These are phyloP conservation scores for Rubia tinctorum DNA, from an alignment of 305 asterid species.

Conservation along the genomic window DNA sequence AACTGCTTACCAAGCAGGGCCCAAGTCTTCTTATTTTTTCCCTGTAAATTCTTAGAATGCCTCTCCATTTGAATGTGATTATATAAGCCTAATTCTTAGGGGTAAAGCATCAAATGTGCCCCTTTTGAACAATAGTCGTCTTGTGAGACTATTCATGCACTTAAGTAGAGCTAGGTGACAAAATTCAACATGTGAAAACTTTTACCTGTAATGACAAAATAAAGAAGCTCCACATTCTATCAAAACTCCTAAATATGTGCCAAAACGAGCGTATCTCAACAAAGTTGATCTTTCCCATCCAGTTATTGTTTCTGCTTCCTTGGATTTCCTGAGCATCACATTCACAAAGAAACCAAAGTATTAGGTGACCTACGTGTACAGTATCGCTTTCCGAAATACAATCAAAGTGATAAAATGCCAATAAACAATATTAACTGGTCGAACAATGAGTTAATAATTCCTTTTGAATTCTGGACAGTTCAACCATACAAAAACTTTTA, in stretches of 20 bases:
- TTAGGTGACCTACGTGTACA: slow-evolving; percentile 8
- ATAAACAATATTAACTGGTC: background rate
- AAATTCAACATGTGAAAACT: background rate
- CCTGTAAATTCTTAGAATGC: background rate
- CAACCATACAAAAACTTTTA: background rate
- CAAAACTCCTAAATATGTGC: slow-evolving; percentile 89
- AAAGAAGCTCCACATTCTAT: slow-evolving; percentile 98
- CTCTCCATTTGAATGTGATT: background rate
- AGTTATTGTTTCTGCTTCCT: slow-evolving; percentile 49
- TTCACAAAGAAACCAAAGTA: slow-evolving; percentile 16
- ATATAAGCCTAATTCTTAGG: background rate
- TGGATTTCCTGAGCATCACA: slow-evolving; percentile 48
- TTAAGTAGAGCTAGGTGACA: slow-evolving; percentile 3
- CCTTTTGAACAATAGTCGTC: background rate
- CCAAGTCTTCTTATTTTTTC: background rate
- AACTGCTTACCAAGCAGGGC: background rate
- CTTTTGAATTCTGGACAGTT: background rate
- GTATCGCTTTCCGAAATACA: background rate
- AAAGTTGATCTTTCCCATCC: slow-evolving; percentile 91
- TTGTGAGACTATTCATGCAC: slow-evolving; percentile 1
- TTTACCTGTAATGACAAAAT: slow-evolving; percentile 85
- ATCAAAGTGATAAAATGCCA: background rate
- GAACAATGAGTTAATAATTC: background rate
- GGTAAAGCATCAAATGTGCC: background rate
- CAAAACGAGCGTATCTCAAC: slow-evolving; percentile 91